Base-by-base conservation (phyloP, 495 filamentous ascomycete species). In the Chlorociboria aeruginascens region DNA sequence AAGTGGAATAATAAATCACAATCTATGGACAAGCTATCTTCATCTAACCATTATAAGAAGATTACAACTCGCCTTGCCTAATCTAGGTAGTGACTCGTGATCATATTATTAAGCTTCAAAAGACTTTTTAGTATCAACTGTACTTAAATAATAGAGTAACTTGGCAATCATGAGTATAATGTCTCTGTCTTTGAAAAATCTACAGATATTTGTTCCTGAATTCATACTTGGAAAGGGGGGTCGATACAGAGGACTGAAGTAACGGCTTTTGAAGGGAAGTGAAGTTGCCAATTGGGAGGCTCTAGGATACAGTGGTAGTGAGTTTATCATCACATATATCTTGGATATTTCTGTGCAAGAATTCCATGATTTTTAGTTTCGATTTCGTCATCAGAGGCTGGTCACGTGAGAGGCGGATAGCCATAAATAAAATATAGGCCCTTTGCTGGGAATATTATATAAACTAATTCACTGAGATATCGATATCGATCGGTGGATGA, bases 181-280 rank as follows among this genome's bases (percentile, higher is more conserved):
- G 20, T 25, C 20, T 25, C 20, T 25, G 20, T 25, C 20, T 25
- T 25, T 25, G 20, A 25, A 25, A 25, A 25, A 2, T 25, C 4
- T 25, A 25, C 20, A 25, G 2, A 25, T 25, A 25, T 25, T 25
- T 3, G 56, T 61, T 37, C 56, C 55, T 12, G 68, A 66, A 51
- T 62, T 59, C 65, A 69, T 69, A 1, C 20, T 25, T 25, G 3
- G 20, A 6, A 34, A 41, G 43, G 43, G 44, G 48, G 40, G 37
- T 45, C 13, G 43, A 38, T 50, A 9, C 13, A 36, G 33, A 42
- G 40, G 17, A 12, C 13, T 42, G 13, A 42, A 7, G 40, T 28
- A 42, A 28, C 25, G 40, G 20, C 11, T 30, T 29, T 33, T n/a
- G 35, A 36, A 44, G 20, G 45, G 14, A 13, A 11, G 34, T 6